Evolutionary conservation across 352 stramenopile genomes (phyloP).

Genomic region (Globisporangium heterothallicum): DNA sequence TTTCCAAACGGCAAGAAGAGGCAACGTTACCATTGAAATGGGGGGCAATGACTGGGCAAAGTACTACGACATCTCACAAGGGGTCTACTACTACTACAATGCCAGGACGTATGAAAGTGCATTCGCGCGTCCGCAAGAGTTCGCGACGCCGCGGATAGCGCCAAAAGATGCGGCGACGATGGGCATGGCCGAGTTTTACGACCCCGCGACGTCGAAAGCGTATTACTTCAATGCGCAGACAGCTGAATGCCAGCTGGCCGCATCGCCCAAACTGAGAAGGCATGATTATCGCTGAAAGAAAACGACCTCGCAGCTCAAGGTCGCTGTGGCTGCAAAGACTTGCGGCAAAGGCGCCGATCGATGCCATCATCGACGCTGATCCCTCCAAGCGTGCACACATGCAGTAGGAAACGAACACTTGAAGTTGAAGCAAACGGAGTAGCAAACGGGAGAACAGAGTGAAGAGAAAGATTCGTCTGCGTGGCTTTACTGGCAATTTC

Average conservation of each 20-base stretch:
- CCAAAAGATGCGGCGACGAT: conserved; percentile 9
- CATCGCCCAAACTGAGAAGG: not conserved
- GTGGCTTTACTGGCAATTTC: too few species aligned
- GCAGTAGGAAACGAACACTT: too few species aligned
- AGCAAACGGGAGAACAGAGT: too few species aligned
- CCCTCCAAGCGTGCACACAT: too few species aligned
- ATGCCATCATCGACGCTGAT: too few species aligned
- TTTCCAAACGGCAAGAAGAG: conserved; percentile 18
- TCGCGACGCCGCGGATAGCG: conserved; percentile 34
- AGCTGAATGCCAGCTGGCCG: conserved; percentile 38
- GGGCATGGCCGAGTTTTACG: conserved; percentile 27
- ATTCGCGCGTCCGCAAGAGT: conserved; percentile 30
- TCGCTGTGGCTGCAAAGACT: too few species aligned
- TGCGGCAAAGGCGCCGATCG: too few species aligned
- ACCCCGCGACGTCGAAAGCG: conserved; percentile 29
- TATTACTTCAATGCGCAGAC: conserved; percentile 48
- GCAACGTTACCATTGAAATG: conserved; percentile 5
- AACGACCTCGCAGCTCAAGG: too few species aligned
- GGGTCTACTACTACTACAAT: conserved; percentile 71
- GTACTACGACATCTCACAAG: conserved; percentile 47
- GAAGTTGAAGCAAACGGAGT: not conserved
- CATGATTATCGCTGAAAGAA: conserved; percentile 13
- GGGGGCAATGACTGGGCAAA: conserved; percentile 31
- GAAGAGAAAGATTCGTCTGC: too few species aligned
- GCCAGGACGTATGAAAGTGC: conserved; percentile 36